Evolutionary conservation across 2,329 filamentous ascomycete species (phyloP).

Genomic region (Domatiomyces globalis): DNA sequence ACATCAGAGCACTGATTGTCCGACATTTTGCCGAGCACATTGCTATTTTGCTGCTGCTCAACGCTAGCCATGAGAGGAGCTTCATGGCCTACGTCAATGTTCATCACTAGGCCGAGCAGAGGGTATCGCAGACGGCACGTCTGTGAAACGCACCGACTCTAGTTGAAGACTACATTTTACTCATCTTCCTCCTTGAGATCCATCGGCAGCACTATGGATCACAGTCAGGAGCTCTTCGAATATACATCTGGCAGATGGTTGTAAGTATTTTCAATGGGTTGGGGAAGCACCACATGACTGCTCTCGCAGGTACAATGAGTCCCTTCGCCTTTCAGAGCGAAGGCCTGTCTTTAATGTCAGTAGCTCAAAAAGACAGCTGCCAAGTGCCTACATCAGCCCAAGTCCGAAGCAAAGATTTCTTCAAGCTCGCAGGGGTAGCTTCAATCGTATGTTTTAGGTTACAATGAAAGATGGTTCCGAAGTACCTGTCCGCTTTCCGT

Average conservation of each 20-base stretch:
- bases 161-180: neutral
- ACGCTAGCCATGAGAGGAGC: no score
- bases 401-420: slow-evolving; percentile 12
- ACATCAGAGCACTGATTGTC: no score
- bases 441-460: slow-evolving; percentile 24
- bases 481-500: slow-evolving; percentile 24
- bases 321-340: neutral
- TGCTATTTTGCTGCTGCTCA: no score
- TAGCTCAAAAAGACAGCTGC: slow-evolving; percentile 12
- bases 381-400: slow-evolving; percentile 4
- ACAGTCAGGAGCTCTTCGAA: neutral
- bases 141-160: neutral
- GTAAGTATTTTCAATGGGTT: neutral
- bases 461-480: slow-evolving; percentile 19
- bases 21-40: no score
- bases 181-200: neutral
- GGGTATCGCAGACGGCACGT: neutral
- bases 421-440: slow-evolving; percentile 25
- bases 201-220: no score
- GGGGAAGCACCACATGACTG: neutral
- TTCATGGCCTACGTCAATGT: no score
- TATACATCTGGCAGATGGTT: neutral
- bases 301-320: neutral
- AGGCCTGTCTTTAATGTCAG: slow-evolving; percentile 12
- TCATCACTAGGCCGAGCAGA: neutral